These are phyloP conservation scores for Ascochyta pisi DNA, from an alignment of 2,329 filamentous ascomycete genomes.

Conservation along the genomic window DNA sequence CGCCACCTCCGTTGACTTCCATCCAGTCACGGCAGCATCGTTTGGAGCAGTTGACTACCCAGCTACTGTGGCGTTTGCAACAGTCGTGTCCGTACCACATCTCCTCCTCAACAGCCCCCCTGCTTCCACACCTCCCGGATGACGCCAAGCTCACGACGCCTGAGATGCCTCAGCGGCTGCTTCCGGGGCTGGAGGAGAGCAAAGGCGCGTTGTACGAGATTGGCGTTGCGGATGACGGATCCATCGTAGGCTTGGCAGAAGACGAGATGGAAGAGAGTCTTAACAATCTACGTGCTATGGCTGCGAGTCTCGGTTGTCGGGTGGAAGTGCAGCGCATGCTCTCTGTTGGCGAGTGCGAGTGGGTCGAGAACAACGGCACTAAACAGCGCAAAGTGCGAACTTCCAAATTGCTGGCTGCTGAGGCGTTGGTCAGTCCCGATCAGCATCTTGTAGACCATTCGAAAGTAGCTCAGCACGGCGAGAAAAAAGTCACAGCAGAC, in stretches of 20 bases:
- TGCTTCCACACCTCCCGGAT: slow-evolving; percentile 78
- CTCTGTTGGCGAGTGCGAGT: slow-evolving; percentile 84
- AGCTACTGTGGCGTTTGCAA: slow-evolving; percentile 91
- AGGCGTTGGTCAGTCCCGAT: slow-evolving; percentile 81
- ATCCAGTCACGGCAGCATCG: slow-evolving; percentile 80
- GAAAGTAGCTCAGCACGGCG: slow-evolving; percentile 18
- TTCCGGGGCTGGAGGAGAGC: slow-evolving; percentile 87
- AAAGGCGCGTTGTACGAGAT: slow-evolving; percentile 95
- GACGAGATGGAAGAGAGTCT: slow-evolving; percentile 95
- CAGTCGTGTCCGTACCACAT: slow-evolving; percentile 93
- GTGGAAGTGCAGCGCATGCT: slow-evolving; percentile 84
- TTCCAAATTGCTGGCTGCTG: slow-evolving; percentile 79
- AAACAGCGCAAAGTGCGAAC: slow-evolving; percentile 23
- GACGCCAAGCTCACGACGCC: slow-evolving; percentile 66
- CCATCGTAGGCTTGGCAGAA: slow-evolving; percentile 82
- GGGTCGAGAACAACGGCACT: slow-evolving; percentile 60
- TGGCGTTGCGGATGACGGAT: slow-evolving; percentile 93
- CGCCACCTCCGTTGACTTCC: slow-evolving; percentile 57
- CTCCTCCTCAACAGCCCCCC: slow-evolving; percentile 75
- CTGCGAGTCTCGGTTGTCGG: slow-evolving; percentile 85
- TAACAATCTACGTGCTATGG: slow-evolving; percentile 85
- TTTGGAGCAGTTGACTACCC: slow-evolving; percentile 90
- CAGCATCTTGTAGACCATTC: slow-evolving; percentile 36
- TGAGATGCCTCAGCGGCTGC: slow-evolving; percentile 60
- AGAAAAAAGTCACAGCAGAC: background rate